Conservation (phyloP, 2,329 filamentous ascomycete genomes). For the Penicillium griseofulvum region DNA sequence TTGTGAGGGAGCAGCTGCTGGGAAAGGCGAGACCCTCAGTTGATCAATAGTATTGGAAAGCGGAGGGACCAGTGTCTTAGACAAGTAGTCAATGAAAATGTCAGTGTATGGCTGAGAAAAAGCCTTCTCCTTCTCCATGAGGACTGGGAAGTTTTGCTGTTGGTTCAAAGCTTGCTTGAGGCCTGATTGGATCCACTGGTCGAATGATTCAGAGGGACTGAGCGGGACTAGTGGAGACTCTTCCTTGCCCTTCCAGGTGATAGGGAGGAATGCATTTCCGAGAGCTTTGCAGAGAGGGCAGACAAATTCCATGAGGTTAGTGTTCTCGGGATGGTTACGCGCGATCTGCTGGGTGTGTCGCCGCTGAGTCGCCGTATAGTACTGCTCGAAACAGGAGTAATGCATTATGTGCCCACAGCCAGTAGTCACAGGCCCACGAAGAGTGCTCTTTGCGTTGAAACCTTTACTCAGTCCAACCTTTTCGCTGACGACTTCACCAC, state of each 20-base stretch:
- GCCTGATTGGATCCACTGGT: slow-evolving; percentile 64
- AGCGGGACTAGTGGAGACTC: slow-evolving; percentile 77
- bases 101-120: slow-evolving; percentile 44
- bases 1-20: slow-evolving; percentile 24
- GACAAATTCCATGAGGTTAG: slow-evolving; percentile 81
- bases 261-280: slow-evolving; percentile 89
- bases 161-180: slow-evolving; percentile 51
- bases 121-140: slow-evolving; percentile 36
- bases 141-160: slow-evolving; percentile 48
- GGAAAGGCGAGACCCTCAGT: slow-evolving; percentile 27
- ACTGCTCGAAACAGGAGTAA: slow-evolving; percentile 89
- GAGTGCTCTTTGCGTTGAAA: slow-evolving; percentile 67
- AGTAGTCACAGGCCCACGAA: slow-evolving; percentile 75
- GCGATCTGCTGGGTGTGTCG: slow-evolving; percentile 91
- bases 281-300: slow-evolving; percentile 96
- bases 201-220: slow-evolving; percentile 59
- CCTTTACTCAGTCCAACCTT: slow-evolving; percentile 85
- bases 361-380: slow-evolving; percentile 77
- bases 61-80: slow-evolving; percentile 50
- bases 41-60: slow-evolving; percentile 45
- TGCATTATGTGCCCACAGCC: slow-evolving; percentile 99
- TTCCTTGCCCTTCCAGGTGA: slow-evolving; percentile 91
- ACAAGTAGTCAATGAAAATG: slow-evolving; percentile 52
- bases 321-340: slow-evolving; percentile 83
- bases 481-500: slow-evolving; percentile 69